Percentiles rank a stretch among this genome's conserved stretches.
phyloP scores from a whole-genome alignment of 176 grass and related monocot species.

The Elymus sibiricus region DNA sequence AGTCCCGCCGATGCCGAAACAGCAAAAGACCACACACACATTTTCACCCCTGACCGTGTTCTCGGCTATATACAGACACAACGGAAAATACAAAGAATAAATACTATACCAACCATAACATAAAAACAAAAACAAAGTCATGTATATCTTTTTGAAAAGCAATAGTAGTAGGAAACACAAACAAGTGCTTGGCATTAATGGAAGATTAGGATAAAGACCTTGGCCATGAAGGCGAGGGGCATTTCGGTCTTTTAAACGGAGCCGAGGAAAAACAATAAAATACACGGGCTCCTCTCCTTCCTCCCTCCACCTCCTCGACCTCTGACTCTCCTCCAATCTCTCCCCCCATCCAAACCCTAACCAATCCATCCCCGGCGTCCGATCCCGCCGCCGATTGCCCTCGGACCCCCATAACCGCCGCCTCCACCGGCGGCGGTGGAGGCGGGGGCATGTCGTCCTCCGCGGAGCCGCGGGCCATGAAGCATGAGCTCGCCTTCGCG shows the following conservation, averaged over 20 bases:
- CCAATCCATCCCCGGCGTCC: neutral
- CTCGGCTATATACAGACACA: too few species aligned
- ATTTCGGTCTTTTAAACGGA: too few species aligned
- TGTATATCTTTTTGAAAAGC: too few species aligned
- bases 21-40: neutral
- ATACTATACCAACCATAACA: too few species aligned
- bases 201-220: too few species aligned
- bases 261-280: too few species aligned
- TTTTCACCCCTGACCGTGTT: too few species aligned
- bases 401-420: conserved; percentile 14
- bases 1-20: neutral
- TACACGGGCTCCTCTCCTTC: neutral
- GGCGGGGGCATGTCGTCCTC: neutral
- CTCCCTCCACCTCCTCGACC: neutral
- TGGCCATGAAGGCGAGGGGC: too few species aligned
- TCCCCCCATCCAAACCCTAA: neutral
- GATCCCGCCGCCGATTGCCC: neutral
- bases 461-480: conserved; percentile 34
- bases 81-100: too few species aligned
- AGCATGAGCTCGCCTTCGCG: conserved; percentile 58
- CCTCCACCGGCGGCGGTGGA: neutral
- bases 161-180: too few species aligned
- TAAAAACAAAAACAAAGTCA: too few species aligned
- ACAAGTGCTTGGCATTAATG: too few species aligned
- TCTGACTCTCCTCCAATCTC: neutral